Percentiles rank a stretch among this genome's conserved stretches.
phyloP scores from a whole-genome alignment of 2,329 filamentous ascomycete species.

The Arthrocladium fulminans region DNA sequence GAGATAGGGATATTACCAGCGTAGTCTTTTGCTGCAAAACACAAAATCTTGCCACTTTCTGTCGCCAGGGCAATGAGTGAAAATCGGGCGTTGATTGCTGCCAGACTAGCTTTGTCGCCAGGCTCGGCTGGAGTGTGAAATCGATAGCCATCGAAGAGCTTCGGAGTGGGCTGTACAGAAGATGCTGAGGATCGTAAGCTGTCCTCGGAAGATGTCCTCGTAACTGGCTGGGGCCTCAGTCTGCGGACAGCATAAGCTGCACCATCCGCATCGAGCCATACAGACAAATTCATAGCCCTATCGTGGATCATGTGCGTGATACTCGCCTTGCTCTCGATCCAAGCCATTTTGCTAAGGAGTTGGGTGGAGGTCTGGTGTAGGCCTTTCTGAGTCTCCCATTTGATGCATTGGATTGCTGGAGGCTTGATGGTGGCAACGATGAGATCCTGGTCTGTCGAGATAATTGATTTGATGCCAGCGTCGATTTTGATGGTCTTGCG shows the following conservation, averaged over 20 bases:
- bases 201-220: slow-evolving; percentile 26
- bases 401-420: slow-evolving; percentile 90
- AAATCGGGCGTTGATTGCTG: slow-evolving; percentile 87
- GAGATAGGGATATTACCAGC: slow-evolving; percentile 84
- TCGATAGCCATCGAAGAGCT: slow-evolving; percentile 79
- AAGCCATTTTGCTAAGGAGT: slow-evolving; percentile 75
- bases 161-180: slow-evolving; percentile 36
- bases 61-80: slow-evolving; percentile 86
- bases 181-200: slow-evolving; percentile 30
- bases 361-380: slow-evolving; percentile 86
- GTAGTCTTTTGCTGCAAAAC: slow-evolving; percentile 93
- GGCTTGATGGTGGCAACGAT: slow-evolving; percentile 87
- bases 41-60: slow-evolving; percentile 64
- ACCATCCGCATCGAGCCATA: slow-evolving; percentile 85
- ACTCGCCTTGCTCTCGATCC: slow-evolving; percentile 67
- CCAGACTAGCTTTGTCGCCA: slow-evolving; percentile 56
- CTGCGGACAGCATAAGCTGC: slow-evolving; percentile 86
- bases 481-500: slow-evolving; percentile 98
- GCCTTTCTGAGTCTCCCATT: slow-evolving; percentile 76
- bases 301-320: slow-evolving; percentile 86
- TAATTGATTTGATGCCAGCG: slow-evolving; percentile 77
- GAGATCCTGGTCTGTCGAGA: slow-evolving; percentile 86
- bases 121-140: slow-evolving; percentile 66
- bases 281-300: slow-evolving; percentile 87
- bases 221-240: slow-evolving; percentile 34